Evolutionary conservation across 2,329 filamentous ascomycete genomes (phyloP).

Genomic region (Pseudocercospora eumusae): DNA sequence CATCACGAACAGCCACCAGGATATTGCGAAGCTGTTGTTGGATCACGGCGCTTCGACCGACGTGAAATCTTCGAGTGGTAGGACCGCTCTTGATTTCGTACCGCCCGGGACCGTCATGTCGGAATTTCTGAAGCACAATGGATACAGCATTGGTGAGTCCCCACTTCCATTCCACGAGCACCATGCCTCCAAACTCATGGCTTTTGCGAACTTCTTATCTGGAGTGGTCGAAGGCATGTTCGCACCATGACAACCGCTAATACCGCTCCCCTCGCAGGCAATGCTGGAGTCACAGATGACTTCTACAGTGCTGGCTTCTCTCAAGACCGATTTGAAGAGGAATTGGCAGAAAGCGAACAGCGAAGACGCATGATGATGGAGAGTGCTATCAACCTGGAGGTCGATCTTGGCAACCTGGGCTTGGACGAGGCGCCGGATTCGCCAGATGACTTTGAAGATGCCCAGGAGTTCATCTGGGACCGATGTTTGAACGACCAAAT

Average conservation of each 20-base stretch:
- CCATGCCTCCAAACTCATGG: not conserved
- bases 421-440: constrained; percentile 95
- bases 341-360: constrained; percentile 95
- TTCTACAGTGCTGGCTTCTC: constrained; percentile 93
- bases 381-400: constrained; percentile 92
- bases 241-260: not conserved
- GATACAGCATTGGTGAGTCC: constrained; percentile 69
- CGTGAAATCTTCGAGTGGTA: constrained; percentile 88
- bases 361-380: constrained; percentile 99
- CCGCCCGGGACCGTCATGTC: constrained; percentile 95
- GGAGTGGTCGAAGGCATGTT: not conserved
- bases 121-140: constrained; percentile 90
- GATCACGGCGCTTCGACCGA: constrained; percentile 95
- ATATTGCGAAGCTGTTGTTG: constrained; percentile 86
- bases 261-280: constrained; percentile 45
- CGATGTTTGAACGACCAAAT: constrained; percentile 95
- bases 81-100: constrained; percentile 94
- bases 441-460: constrained; percentile 80
- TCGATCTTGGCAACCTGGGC: constrained; percentile 91
- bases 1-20: constrained; percentile 97
- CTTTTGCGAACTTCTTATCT: not conserved
- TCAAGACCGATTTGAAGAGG: constrained; percentile 93
- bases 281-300: constrained; percentile 76
- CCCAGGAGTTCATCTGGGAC: constrained; percentile 94
- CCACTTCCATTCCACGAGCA: not conserved